Base-by-base conservation (phyloP, 306 rosid species). In the Alnus rubra region DNA sequence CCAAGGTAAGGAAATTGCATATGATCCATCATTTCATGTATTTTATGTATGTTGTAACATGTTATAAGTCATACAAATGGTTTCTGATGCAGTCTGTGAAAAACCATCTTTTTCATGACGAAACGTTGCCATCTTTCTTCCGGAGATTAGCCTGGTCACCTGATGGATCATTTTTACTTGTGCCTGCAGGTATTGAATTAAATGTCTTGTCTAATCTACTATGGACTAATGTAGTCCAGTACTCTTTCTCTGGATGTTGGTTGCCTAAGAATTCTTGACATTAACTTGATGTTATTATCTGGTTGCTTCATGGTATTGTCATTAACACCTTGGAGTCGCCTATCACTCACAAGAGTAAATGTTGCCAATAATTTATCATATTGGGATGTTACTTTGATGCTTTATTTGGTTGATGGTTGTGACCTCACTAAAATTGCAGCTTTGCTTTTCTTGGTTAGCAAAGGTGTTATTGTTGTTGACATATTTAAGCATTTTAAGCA, bases 101-200 rank as follows among this genome's bases (percentile, higher is more conserved):
- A 84, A 85, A 72, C 81, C 94, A 91, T 88, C 95, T 94, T 69
- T 94, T 94, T 84, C 93, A 91, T 18, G 97, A 94, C 14, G 97
- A 92, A 83, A 94, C 98, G 0, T 78, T 94, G 87, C 97, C 97
- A 44, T 94, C 98, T 75, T 94, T 94, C 85, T 94, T 94, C 85
- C 88, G 97, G 82, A 94, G 98, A 86, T 82, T 90, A 81, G 86
- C 97, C 42, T 94, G 98, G 98, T 94, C 97, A 85, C 97, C 98
- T 60, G 97, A 94, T 83, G 98, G 98, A 71, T 92, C 90, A 23
- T 92, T 94, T 88, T 81, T 94, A 80, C 86, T 94, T 64, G 97
- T 90, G 74, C 98, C 97, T 76, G 97, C 98, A 88, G 98, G 98
- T 94, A 88, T 69, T 35, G 48, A 58, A 45, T 58, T 74, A 63